Conservation (phyloP, 202 grass and related monocot species). For the Musa balbisiana region DNA sequence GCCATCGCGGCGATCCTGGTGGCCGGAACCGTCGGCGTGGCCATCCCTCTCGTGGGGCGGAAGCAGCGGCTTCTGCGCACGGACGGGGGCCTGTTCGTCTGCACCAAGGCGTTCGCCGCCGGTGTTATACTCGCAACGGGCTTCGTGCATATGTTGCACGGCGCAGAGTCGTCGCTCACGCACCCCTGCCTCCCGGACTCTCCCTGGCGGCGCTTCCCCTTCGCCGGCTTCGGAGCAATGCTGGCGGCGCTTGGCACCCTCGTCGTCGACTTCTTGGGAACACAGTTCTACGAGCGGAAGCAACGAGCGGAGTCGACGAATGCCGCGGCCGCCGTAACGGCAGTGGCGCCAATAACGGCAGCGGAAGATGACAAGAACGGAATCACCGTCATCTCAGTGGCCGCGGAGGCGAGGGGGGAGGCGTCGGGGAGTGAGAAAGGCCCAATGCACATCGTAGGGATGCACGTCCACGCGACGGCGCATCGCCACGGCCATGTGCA, state of each 20-base stretch:
- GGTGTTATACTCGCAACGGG: slow-evolving; percentile 19
- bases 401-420: neutral
- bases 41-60: slow-evolving; percentile 5
- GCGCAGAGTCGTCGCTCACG: neutral
- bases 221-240: slow-evolving; percentile 21
- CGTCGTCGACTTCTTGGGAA: slow-evolving; percentile 12
- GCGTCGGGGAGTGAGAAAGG: slow-evolving; percentile 1
- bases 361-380: neutral
- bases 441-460: slow-evolving; percentile 58
- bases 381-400: neutral
- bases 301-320: slow-evolving; percentile 6
- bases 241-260: slow-evolving; percentile 9
- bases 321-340: neutral
- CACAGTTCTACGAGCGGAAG: slow-evolving; percentile 17
- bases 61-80: neutral
- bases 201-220: slow-evolving; percentile 14
- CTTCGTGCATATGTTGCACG: slow-evolving; percentile 24
- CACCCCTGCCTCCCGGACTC: slow-evolving; percentile 11
- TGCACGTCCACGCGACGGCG: slow-evolving; percentile 47
- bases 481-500: slow-evolving; percentile 44
- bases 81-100: slow-evolving; percentile 1
- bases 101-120: slow-evolving; percentile 13
- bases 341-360: neutral
- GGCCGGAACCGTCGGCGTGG: slow-evolving; percentile 2
- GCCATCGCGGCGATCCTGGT: slow-evolving; percentile 60